These are phyloP conservation scores for Yamadazyma sp. DNA, from an alignment of 805 yeast genomes.

Conservation along the genomic window DNA sequence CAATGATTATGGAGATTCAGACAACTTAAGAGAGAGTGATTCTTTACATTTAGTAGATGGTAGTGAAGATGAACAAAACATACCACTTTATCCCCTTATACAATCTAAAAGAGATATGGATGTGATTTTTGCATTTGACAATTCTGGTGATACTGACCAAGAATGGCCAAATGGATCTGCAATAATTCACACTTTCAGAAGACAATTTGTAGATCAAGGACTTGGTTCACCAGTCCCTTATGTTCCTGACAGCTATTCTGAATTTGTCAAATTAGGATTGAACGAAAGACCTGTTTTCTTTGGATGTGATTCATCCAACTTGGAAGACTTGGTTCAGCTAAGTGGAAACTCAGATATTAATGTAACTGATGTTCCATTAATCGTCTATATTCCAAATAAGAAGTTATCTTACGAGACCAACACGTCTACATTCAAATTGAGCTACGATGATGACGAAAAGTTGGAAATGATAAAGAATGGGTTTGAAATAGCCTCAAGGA, in stretches of 20 bases:
- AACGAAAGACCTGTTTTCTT: constrained; percentile 73
- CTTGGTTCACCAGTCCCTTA: constrained; percentile 70
- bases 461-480: constrained; percentile 67
- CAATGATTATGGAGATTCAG: constrained; percentile 15
- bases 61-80: constrained; percentile 41
- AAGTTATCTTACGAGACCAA: constrained; percentile 65
- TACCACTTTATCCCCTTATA: constrained; percentile 40
- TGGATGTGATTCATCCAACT: constrained; percentile 70
- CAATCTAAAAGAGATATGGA: constrained; percentile 36
- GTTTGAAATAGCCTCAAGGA: constrained; percentile 63
- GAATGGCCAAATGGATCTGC: constrained; percentile 46
- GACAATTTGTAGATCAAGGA: constrained; percentile 43
- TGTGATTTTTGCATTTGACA: constrained; percentile 41
- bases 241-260: constrained; percentile 60
- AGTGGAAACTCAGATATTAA: constrained; percentile 19
- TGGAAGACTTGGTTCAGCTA: constrained; percentile 46
- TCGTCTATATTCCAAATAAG: constrained; percentile 72
- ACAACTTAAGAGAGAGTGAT: constrained; percentile 20
- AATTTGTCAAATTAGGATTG: constrained; percentile 60
- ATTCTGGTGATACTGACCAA: constrained; percentile 36
- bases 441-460: constrained; percentile 57
- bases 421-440: constrained; percentile 67
- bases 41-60: constrained; percentile 41
- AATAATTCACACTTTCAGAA: constrained; percentile 28
- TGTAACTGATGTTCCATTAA: constrained; percentile 49